phyloP scores from a whole-genome alignment of 2,329 filamentous ascomycete genomes.

The Diaporthe aspalathi region DNA sequence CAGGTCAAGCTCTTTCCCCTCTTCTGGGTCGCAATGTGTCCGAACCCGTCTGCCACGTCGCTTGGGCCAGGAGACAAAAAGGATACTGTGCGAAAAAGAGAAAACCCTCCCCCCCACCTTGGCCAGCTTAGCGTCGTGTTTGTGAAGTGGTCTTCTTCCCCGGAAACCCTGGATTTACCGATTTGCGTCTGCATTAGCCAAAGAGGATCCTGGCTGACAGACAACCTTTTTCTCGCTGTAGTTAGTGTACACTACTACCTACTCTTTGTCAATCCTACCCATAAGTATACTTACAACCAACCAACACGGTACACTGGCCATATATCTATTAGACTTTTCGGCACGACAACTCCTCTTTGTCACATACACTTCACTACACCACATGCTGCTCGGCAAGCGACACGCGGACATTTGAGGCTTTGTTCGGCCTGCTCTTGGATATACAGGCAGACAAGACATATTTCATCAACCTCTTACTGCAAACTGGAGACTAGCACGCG shows the following conservation, averaged over 20 bases:
- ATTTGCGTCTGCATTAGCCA: conserved; percentile 10
- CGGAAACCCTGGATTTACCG: conserved; percentile 31
- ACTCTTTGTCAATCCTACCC: not conserved
- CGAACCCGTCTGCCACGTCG: conserved; percentile 24
- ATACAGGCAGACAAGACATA: conserved; percentile 13
- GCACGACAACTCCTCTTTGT: not conserved
- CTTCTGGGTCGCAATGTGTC: conserved; percentile 29
- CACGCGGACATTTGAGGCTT: conserved; percentile 12
- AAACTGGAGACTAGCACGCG: conserved; percentile 12
- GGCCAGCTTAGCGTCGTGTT: conserved; percentile 9
- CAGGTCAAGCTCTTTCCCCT: conserved; percentile 30
- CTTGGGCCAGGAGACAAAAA: not conserved
- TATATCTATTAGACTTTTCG: conserved; percentile 16
- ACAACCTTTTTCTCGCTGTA: not conserved
- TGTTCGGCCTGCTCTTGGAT: conserved; percentile 10
- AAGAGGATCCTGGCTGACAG: conserved; percentile 7
- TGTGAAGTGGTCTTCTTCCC: conserved; percentile 3
- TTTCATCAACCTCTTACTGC: conserved; percentile 16
- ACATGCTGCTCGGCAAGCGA: conserved; percentile 8
- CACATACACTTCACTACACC: not conserved
- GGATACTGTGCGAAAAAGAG: conserved; percentile 21
- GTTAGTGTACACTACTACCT: too few relatives aligned
- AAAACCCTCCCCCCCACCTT: not conserved
- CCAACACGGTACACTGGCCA: not conserved
- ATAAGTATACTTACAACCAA: not conserved